Evolutionary conservation across 345 rosid species (phyloP).

Genomic region (Psidium friedrichsthalianum): DNA sequence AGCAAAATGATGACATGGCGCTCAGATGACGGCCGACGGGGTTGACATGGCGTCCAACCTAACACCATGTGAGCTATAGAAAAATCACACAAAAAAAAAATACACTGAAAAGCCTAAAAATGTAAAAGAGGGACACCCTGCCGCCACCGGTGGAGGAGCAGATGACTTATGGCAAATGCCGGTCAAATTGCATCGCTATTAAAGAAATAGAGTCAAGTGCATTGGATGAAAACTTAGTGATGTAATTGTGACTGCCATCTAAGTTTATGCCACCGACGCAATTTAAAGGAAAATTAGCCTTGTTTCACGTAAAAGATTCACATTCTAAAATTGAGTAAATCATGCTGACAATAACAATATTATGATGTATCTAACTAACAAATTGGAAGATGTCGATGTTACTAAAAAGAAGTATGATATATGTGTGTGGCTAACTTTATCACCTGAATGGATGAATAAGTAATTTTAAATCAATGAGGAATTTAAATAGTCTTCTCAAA

Average conservation of each 20-base stretch:
- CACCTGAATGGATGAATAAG: too few species aligned
- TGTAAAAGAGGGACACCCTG: too few species aligned
- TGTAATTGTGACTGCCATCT: not conserved
- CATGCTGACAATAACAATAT: not conserved
- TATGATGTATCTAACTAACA: not conserved
- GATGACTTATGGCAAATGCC: too few species aligned
- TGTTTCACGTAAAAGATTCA: not conserved
- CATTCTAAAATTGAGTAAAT: not conserved
- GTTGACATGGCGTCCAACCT: too few species aligned
- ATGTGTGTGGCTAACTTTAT: too few species aligned
- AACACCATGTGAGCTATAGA: too few species aligned
- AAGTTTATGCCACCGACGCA: not conserved
- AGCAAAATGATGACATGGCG: not conserved
- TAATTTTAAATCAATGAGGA: too few species aligned
- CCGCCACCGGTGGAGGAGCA: too few species aligned
- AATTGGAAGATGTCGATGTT: not conserved
- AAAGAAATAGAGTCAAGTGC: too few species aligned
- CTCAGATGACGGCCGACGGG: not conserved
- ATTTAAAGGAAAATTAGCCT: not conserved
- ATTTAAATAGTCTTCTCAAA: too few species aligned
- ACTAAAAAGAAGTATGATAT: not conserved
- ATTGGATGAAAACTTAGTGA: not conserved
- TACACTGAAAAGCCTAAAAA: too few species aligned
- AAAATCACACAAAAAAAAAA: too few species aligned
- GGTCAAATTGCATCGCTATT: not conserved